Evolutionary conservation across 2,329 filamentous ascomycete species (phyloP), one percentile per base, ranked within the genome.

Genomic region (Pseudogymnoascus pannorum): DNA sequence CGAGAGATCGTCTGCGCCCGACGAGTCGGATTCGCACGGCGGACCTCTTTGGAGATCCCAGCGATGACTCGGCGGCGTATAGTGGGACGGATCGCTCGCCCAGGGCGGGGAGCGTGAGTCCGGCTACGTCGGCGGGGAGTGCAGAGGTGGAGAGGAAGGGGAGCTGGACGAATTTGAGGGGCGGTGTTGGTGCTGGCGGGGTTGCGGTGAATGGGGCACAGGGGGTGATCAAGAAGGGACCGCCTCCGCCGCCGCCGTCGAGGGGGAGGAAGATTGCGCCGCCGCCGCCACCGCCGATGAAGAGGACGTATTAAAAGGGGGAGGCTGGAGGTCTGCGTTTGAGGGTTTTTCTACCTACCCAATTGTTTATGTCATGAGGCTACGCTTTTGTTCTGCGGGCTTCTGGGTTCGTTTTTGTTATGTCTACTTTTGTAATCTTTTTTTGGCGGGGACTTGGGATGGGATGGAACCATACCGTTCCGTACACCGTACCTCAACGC

Each of bases 201-300:
- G 26, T 7, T 2, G 7, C 4, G 16, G 51, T 6, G 29, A 12
- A 57, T 29, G 51, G 24, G 11, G 54, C 73, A 69, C 61, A 81
- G 81, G 48, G 51, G 31, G 14, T n/a, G 51, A 24, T 29, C 24
- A 57, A 57, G 71, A 85, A 83, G 72, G 79, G 78, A 48, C 82
- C 84, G 54, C 85, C 86, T 18, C 85, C 86, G 26, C 86, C 85
- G 22, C 83, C 83, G 24, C 81, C 83, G 7, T 81, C 80, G 20
- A 76, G 85, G 69, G 75, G 81, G 35, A 88, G 87, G 78, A 88
- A 88, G 72, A 84, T 85, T 11, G 84, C 85, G 63, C 83, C 83
- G 36, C 85, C 84, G 20, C 83, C 83, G 9, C 85, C 86, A 20
- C 40, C 40, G 40, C 40, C 40, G 20, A 44, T 44, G 40, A 44